Conservation (phyloP, 2,329 filamentous ascomycete species). For the Erysiphe neolycopersici region DNA sequence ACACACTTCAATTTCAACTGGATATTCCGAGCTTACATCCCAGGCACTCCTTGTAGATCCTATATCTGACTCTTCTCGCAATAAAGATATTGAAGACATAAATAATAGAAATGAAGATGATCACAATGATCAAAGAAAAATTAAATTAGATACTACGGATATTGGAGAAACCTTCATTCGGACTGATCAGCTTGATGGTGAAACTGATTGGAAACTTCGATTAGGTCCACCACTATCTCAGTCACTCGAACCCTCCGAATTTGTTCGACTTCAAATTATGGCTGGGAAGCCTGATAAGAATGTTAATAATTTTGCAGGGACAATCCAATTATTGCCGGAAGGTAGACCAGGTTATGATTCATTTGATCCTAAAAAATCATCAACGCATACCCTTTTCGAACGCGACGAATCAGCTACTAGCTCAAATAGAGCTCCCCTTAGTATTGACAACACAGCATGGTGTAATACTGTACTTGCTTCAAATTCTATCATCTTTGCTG, state of each 20-base stretch:
- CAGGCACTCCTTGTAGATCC: slow-evolving; percentile 11
- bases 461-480: slow-evolving; percentile 93
- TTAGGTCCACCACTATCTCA: slow-evolving; percentile 71
- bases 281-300: slow-evolving; percentile 80
- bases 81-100: slow-evolving; percentile 5
- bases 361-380: slow-evolving; percentile 12
- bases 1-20: slow-evolving; percentile 10
- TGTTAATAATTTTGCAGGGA: slow-evolving; percentile 89
- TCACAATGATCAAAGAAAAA: slow-evolving; percentile 8
- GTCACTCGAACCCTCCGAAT: slow-evolving; percentile 42
- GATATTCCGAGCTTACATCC: slow-evolving; percentile 1
- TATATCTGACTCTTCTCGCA: slow-evolving; percentile 11
- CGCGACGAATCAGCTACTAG: slow-evolving; percentile 14
- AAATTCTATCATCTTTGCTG: slow-evolving; percentile 64
- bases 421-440: slow-evolving; percentile 36
- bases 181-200: slow-evolving; percentile 89
- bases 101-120: slow-evolving; percentile 8
- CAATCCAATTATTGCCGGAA: slow-evolving; percentile 43
- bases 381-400: slow-evolving; percentile 9
- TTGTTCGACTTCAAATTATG: slow-evolving; percentile 41
- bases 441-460: slow-evolving; percentile 96
- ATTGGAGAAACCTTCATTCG: slow-evolving; percentile 80
- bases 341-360: slow-evolving; percentile 21
- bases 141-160: slow-evolving; percentile 11
- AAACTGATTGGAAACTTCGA: slow-evolving; percentile 95